Evolutionary conservation across 2,329 filamentous ascomycete species (phyloP), one percentile per base, ranked within the genome.

Genomic region (Penicillium sp.): DNA sequence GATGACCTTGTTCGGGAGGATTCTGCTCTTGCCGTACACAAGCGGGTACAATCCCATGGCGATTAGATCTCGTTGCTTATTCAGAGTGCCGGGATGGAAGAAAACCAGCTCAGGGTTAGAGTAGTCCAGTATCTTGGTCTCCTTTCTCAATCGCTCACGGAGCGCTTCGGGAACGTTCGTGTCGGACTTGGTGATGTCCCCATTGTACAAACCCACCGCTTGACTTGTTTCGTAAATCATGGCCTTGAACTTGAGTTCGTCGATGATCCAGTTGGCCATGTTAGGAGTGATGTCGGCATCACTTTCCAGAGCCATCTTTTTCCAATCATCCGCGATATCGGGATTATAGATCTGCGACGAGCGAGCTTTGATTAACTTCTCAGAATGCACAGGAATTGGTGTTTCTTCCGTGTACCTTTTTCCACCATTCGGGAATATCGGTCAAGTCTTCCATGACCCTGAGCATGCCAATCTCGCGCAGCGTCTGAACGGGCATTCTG

Each of bases 41-140:
- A 90, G 71, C 0, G 87, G 86, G 63, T 82, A 90, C 6, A 90
- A 75, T 0, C 86, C 89, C 0, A 87, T 86, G 63, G 90, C 82
- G 5, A 90, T 80, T 1, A 90, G 74, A 67, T 90, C 83, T 0
- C 87, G 80, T 1, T 90, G 86, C 60, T 80, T 81, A 0, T 73
- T 71, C 20, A 83, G 73, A 1, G 79, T 83, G 2, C 81, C 76
- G 0, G 86, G 86, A 68, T 88, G 85, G 81, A 83, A 90, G 70
- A 89, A 87, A 62, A 83, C 82, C 37, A 77, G 56, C 6, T 83
- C 80, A 0, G 55, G 6, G 5, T 82, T 80, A 0, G 83, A 77
- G 17, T 82, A 71, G 59, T 88, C 82, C 1, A 90, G 75, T 0
- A 69, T 69, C 1, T 71, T 69, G 35, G 84, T 80, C 1, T 78